A percentile compares a stretch with the other conserved stretches of the same genome.
Conservation (phyloP, 257 asterid species). For the Petunia secreta region DNA sequence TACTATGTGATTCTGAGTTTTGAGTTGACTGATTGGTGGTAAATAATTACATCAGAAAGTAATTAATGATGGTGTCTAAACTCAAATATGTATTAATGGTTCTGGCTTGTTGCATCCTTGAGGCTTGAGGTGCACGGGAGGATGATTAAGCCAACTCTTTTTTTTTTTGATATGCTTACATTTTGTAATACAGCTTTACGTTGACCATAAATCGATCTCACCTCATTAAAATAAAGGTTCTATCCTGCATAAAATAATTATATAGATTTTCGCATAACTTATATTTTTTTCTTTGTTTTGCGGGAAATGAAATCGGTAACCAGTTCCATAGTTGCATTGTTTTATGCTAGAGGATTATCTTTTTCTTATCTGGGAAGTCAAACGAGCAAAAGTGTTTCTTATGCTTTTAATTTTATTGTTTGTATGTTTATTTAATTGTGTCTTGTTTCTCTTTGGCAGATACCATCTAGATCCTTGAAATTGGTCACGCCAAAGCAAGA, state of each 20-base stretch:
- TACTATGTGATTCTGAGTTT: too few relatives aligned
- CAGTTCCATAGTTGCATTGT: slow-evolving; percentile 13
- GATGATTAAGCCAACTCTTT: too few relatives aligned
- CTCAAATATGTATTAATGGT: too few relatives aligned
- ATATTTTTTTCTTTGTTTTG: not conserved
- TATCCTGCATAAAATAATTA: slow-evolving; percentile 4
- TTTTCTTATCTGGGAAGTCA: not conserved
- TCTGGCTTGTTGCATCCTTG: too few relatives aligned
- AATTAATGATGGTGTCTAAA: too few relatives aligned
- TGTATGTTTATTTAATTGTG: not conserved
- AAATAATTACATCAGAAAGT: too few relatives aligned
- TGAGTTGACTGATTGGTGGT: too few relatives aligned
- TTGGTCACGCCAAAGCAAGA: slow-evolving; percentile 7
- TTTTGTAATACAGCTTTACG: too few relatives aligned
- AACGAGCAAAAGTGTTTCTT: not conserved
- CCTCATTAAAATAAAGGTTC: too few relatives aligned
- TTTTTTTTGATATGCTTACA: too few relatives aligned
- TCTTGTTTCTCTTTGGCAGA: slow-evolving; percentile 3
- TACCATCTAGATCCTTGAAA: not conserved
- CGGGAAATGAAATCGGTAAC: not conserved
- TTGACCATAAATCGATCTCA: too few relatives aligned
- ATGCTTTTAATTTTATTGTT: not conserved
- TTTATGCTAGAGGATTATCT: not conserved
- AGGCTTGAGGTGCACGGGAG: too few relatives aligned
- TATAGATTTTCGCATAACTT: not conserved